A percentile compares a stretch with the other conserved stretches of the same genome.
Conservation (phyloP, 2,329 filamentous ascomycete species). For the Colletotrichum lindemuthianum region DNA sequence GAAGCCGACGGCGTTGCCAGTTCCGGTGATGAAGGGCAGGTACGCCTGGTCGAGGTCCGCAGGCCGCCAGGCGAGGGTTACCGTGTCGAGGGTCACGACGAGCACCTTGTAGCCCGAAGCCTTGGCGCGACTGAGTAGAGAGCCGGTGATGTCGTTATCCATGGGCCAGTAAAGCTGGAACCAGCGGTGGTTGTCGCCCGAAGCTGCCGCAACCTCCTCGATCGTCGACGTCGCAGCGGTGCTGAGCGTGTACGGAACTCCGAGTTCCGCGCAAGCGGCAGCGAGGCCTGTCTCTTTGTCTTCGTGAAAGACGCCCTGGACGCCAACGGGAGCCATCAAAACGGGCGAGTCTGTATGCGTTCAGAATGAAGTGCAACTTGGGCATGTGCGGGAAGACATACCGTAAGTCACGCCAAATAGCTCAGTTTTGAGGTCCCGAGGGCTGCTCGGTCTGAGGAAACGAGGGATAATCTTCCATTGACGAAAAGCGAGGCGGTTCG, state of each 20-base stretch:
- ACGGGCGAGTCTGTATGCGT: slow-evolving; percentile 55
- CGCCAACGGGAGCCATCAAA: slow-evolving; percentile 74
- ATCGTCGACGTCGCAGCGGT: slow-evolving; percentile 72
- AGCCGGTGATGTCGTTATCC: slow-evolving; percentile 72
- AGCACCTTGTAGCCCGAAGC: slow-evolving; percentile 70
- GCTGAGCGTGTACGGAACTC: slow-evolving; percentile 73
- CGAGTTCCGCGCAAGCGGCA: slow-evolving; percentile 66
- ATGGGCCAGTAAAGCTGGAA: slow-evolving; percentile 81
- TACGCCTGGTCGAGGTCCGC: slow-evolving; percentile 72
- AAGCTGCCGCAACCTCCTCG: slow-evolving; percentile 72
- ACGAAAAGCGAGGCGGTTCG: slow-evolving; percentile 66
- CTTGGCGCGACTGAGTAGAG: slow-evolving; percentile 70
- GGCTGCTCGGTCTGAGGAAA: slow-evolving; percentile 56
- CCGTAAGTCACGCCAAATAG: slow-evolving; percentile 63
- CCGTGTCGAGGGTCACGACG: slow-evolving; percentile 79
- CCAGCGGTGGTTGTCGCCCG: slow-evolving; percentile 69
- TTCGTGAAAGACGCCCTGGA: slow-evolving; percentile 73
- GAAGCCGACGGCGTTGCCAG: slow-evolving; percentile 71
- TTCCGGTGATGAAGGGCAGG: slow-evolving; percentile 66
- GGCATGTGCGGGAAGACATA: slow-evolving; percentile 31
- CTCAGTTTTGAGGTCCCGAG: slow-evolving; percentile 59
- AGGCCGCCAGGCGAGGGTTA: slow-evolving; percentile 74
- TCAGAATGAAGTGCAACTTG: neutral
- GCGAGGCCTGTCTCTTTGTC: slow-evolving; percentile 74
- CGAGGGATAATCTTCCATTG: slow-evolving; percentile 63